phyloP scores from a whole-genome alignment of 371 early-diverging fungal genomes.

The Syncephalastrum racemosum region DNA sequence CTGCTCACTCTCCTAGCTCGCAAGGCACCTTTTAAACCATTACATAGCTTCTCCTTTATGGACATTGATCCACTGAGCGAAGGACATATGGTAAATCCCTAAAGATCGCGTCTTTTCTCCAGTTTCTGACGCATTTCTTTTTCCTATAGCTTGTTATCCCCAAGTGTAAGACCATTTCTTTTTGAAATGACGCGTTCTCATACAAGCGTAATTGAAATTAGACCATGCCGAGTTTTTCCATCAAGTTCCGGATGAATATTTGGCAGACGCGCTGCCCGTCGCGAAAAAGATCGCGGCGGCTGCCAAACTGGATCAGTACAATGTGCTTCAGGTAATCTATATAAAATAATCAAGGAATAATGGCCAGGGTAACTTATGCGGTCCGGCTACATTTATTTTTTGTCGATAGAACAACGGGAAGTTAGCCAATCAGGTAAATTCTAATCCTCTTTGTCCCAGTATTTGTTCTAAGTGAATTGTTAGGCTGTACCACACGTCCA shows the following conservation, averaged over 20 bases:
- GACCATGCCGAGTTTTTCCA: conserved; percentile 90
- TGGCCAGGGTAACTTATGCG: not conserved
- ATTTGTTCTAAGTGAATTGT: not conserved
- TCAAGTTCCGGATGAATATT: conserved; percentile 82
- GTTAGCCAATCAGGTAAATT: conserved; percentile 66
- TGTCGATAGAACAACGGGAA: conserved; percentile 74
- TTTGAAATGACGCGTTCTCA: not conserved
- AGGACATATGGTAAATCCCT: conserved; percentile 71
- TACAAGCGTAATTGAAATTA: conserved; percentile 16
- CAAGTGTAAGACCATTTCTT: conserved; percentile 57
- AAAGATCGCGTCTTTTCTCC: conserved; percentile 21
- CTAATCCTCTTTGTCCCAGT: not conserved
- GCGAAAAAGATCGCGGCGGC: conserved; percentile 87
- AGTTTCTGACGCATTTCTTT: not conserved
- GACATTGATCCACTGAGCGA: conserved; percentile 80
- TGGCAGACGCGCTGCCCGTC: conserved; percentile 85
- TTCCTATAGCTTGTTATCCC: conserved; percentile 75
- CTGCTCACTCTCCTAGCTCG: not conserved
- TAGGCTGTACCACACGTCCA: conserved; percentile 87
- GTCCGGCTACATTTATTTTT: conserved; percentile 1
- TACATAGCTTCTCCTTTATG: conserved; percentile 63
- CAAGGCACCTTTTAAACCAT: not conserved
- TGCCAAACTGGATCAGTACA: conserved; percentile 74
- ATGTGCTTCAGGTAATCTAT: conserved; percentile 78
- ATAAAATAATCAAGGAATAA: not conserved